phyloP scores from a whole-genome alignment of 2,329 filamentous ascomycete species.

The Dactylonectria estremocensis region DNA sequence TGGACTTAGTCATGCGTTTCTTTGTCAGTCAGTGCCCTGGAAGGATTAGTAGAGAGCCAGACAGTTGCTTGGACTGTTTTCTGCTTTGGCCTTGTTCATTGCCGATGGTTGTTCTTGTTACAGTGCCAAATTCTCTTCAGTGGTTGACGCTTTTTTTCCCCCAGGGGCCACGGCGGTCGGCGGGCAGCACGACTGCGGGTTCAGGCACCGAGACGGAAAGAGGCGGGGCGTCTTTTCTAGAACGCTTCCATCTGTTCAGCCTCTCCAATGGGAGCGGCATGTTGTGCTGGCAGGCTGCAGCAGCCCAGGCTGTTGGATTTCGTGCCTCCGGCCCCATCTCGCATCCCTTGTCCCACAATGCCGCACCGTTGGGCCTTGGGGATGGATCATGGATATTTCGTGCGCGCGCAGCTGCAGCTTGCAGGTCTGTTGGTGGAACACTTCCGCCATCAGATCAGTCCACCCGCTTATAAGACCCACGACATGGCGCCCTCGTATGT shows the following conservation, averaged over 20 bases:
- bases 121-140: no score
- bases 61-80: no score
- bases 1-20: no score
- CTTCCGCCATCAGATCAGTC: not conserved
- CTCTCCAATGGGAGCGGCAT: constrained; percentile 33
- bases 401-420: no score
- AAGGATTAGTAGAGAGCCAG: no score
- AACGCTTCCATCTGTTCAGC: constrained; percentile 42
- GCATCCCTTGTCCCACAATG: not conserved
- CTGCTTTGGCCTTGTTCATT: no score
- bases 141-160: not conserved
- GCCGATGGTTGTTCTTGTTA: not conserved
- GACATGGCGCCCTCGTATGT: not conserved
- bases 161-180: not conserved
- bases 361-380: not conserved
- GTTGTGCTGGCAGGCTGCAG: not conserved
- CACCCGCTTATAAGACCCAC: not conserved
- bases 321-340: constrained; percentile 17
- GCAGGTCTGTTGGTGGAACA: not conserved
- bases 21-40: no score
- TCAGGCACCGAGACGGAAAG: constrained; percentile 41
- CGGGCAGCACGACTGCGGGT: not conserved
- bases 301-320: not conserved
- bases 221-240: constrained; percentile 47
- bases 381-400: not conserved